phyloP scores from a whole-genome alignment of 2,329 filamentous ascomycete species.

The Penicillium olsonii region DNA sequence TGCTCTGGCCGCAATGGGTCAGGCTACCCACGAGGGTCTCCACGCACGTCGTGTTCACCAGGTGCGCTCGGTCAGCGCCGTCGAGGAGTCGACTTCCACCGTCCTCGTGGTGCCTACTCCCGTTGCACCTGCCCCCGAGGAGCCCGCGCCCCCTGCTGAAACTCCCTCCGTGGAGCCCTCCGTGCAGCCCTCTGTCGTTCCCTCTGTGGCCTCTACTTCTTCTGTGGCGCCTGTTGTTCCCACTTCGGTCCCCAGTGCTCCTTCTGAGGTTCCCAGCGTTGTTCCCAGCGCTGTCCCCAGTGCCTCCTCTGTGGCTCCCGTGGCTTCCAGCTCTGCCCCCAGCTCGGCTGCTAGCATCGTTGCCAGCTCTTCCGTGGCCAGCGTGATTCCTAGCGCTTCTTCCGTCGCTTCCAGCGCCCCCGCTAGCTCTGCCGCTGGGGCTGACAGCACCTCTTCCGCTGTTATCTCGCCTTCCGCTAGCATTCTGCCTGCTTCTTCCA shows the following conservation, averaged over 20 bases:
- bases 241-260: slow-evolving; percentile 8
- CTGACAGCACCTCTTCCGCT: not conserved
- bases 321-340: not conserved
- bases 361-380: not conserved
- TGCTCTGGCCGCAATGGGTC: slow-evolving; percentile 36
- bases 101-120: slow-evolving; percentile 24
- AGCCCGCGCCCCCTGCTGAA: slow-evolving; percentile 4
- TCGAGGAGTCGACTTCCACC: slow-evolving; percentile 19
- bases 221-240: slow-evolving; percentile 1
- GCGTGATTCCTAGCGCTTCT: not conserved
- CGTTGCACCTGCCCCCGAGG: not conserved
- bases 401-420: not conserved
- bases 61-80: slow-evolving; percentile 17
- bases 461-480: slow-evolving; percentile 3
- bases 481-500: not conserved
- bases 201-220: slow-evolving; percentile 4
- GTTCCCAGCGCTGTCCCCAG: not conserved
- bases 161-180: slow-evolving; percentile 1
- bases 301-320: not conserved
- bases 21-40: slow-evolving; percentile 33
- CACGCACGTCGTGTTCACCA: slow-evolving; percentile 28
- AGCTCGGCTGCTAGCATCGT: not conserved
- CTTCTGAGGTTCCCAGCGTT: slow-evolving; percentile 9
- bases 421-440: not conserved
- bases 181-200: slow-evolving; percentile 5